These are phyloP conservation scores for Fusarium azukiicola DNA, from an alignment of 2,329 filamentous ascomycete genomes.

Conservation along the genomic window DNA sequence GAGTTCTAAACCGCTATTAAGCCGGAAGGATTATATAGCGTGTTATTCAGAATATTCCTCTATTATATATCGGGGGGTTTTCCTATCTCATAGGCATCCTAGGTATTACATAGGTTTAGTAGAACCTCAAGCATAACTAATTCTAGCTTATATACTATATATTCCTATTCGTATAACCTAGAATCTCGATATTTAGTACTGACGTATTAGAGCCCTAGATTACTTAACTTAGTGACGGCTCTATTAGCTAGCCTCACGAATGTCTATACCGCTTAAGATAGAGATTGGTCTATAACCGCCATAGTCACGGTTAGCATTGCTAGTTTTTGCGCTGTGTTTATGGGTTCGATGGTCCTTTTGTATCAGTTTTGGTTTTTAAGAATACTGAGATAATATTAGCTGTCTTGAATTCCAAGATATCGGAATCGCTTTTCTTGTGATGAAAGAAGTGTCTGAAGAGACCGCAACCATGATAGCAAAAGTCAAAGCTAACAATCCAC, in stretches of 20 bases:
- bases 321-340: conserved; percentile 8
- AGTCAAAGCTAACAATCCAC: not conserved
- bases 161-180: conserved; percentile 31
- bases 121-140: no score
- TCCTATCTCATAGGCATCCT: no score
- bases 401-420: not conserved
- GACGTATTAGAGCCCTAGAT: conserved; percentile 65
- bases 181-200: not conserved
- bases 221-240: conserved; percentile 30
- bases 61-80: no score
- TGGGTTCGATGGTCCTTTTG: conserved; percentile 22
- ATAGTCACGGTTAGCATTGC: conserved; percentile 27
- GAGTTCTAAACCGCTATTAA: no score
- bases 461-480: not conserved
- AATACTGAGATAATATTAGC: conserved; percentile 9
- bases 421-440: no score
- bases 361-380: conserved; percentile 28
- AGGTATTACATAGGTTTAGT: no score
- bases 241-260: conserved; percentile 25
- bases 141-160: not conserved
- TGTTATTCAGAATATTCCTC: no score
- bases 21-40: no score
- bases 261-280: conserved; percentile 27
- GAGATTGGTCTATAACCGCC: conserved; percentile 28
- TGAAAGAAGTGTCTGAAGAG: no score